Base-by-base conservation (phyloP, 257 asterid species). In the Gynochthodes officinalis region DNA sequence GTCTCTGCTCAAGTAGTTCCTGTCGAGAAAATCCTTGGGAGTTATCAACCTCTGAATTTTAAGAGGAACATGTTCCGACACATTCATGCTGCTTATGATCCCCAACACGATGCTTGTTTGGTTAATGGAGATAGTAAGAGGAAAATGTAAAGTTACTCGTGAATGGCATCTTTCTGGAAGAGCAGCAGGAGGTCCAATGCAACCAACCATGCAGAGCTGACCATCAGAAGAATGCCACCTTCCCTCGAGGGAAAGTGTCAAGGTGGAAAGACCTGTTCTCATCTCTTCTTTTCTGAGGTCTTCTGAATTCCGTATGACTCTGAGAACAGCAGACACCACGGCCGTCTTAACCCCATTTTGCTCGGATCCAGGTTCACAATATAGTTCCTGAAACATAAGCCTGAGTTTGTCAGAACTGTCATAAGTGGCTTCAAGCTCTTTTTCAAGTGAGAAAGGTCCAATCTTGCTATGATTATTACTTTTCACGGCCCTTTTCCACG, bases 191-290 rank as follows among this genome's bases (percentile, higher is more conserved):
- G 28, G 43, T 64, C 73, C 78, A 37, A 40, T 30, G 44, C 79
- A 75, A 60, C 79, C 71, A 52, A 69, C 61, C 75, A 75, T 75
- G 75, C 71, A 75, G 13, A 75, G 79, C 75, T 75, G 75, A 53
- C 79, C 75, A 35, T 63, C 30, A 33, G 66, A 48, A 57, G 79
- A 69, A 48, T 25, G 46, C 71, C 79, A 75, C 37, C 72, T 69
- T 46, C 79, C 75, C 62, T 75, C 75, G 1, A 75, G 64, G 61
- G 71, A 49, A 69, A 75, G 79, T 59, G 75, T 75, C 53, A 42
- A 60, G 59, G 61, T 43, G 35, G 78, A 74, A 42, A 66, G 61
- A 12, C 78, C 78, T 39, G 78, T 55, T 64, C 73, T 54, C 40
- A 37, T 46, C 27, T 74, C 73, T 42, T 74, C 78, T 30, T 73